Evolutionary conservation across 495 filamentous ascomycete genomes (phyloP).

Genomic region (Aspergillus diversus): DNA sequence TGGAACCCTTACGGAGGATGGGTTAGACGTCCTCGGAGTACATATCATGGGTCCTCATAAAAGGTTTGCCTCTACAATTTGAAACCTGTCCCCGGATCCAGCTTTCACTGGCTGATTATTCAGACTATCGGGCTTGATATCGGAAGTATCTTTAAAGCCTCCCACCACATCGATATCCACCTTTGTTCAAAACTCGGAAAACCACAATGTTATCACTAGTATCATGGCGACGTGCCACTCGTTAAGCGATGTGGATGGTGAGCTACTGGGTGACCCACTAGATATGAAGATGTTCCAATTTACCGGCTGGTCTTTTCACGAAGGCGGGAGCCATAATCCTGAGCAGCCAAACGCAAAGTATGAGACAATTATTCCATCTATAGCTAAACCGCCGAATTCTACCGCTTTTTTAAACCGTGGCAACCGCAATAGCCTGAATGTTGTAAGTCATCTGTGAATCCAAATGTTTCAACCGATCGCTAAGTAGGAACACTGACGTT

Average conservation of each 20-base stretch:
- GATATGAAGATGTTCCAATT: slow-evolving; percentile 99
- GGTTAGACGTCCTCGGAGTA: slow-evolving; percentile 90
- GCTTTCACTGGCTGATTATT: slow-evolving; percentile 21
- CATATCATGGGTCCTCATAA: slow-evolving; percentile 70
- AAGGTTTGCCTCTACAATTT: slow-evolving; percentile 32
- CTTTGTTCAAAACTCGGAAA: slow-evolving; percentile 61
- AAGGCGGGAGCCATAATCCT: slow-evolving; percentile 60
- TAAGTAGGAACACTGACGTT: not conserved
- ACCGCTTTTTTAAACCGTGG: not conserved
- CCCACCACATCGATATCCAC: slow-evolving; percentile 54
- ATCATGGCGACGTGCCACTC: slow-evolving; percentile 99
- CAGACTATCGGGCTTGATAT: slow-evolving; percentile 65
- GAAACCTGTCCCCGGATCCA: not conserved
- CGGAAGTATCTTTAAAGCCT: slow-evolving; percentile 57
- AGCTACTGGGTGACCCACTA: slow-evolving; percentile 90
- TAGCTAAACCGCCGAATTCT: slow-evolving; percentile 74
- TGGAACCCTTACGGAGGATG: slow-evolving; percentile 95
- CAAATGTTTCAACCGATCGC: not conserved
- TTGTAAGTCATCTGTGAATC: slow-evolving; percentile 17
- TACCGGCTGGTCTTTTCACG: slow-evolving; percentile 90
- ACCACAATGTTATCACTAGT: slow-evolving; percentile 73
- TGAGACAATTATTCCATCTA: slow-evolving; percentile 71
- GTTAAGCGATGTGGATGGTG: slow-evolving; percentile 79
- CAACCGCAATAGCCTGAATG: slow-evolving; percentile 32
- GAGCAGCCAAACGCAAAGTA: slow-evolving; percentile 63